Conservation (phyloP, 768 basidiomycete species). For the Pluteus cervinus region DNA sequence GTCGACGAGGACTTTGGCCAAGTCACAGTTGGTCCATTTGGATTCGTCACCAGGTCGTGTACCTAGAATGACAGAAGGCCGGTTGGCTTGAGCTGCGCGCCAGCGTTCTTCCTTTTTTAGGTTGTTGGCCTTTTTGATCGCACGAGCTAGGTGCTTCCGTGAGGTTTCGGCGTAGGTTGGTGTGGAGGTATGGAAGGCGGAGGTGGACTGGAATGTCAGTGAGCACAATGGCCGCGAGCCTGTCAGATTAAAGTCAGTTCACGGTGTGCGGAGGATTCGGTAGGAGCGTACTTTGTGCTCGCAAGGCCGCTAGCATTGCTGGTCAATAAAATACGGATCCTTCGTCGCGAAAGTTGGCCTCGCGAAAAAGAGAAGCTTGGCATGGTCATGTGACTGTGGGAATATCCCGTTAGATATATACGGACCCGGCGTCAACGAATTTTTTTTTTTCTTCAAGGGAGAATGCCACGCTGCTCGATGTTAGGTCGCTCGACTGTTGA, state of each 20-base stretch:
- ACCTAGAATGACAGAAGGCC: slow-evolving; percentile 71
- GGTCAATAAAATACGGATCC: too few relatives aligned
- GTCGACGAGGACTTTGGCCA: slow-evolving; percentile 58
- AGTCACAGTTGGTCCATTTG: slow-evolving; percentile 64
- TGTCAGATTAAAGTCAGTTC: slow-evolving; percentile 6
- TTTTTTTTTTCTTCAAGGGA: slow-evolving; percentile 29
- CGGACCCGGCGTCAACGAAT: background rate
- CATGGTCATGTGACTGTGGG: slow-evolving; percentile 32
- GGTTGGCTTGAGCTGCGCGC: slow-evolving; percentile 28
- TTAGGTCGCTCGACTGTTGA: slow-evolving; percentile 41
- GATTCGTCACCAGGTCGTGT: slow-evolving; percentile 55
- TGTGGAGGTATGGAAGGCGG: slow-evolving; percentile 45
- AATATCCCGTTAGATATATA: slow-evolving; percentile 26
- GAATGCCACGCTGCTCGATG: slow-evolving; percentile 64
- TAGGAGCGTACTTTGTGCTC: slow-evolving; percentile 20
- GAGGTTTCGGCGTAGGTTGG: slow-evolving; percentile 24
- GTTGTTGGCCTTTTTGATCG: slow-evolving; percentile 38
- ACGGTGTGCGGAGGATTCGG: background rate
- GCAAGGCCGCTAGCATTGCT: slow-evolving; percentile 25
- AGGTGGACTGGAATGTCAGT: slow-evolving; percentile 19
- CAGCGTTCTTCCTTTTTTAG: slow-evolving; percentile 39
- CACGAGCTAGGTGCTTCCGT: slow-evolving; percentile 28
- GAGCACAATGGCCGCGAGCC: slow-evolving; percentile 36
- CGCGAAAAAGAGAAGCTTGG: too few relatives aligned
- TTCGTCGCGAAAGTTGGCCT: too few relatives aligned